phyloP scores from a whole-genome alignment of 2,329 filamentous ascomycete genomes.

The Aspergillus novoparasiticus region DNA sequence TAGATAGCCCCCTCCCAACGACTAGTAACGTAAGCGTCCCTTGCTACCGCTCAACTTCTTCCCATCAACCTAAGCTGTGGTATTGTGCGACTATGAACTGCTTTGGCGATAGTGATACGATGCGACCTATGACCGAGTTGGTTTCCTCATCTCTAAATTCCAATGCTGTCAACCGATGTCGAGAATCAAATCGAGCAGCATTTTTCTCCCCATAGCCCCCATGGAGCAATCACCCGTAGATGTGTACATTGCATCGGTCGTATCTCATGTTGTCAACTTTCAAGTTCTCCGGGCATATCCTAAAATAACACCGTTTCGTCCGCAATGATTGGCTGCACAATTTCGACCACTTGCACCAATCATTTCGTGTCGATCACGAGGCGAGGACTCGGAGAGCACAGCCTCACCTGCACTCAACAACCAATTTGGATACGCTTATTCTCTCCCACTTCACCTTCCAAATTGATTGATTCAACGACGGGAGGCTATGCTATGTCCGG shows the following conservation, averaged over 20 bases:
- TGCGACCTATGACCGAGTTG: not conserved
- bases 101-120: not conserved
- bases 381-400: not conserved
- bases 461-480: not conserved
- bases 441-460: not conserved
- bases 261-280: not conserved
- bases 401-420: not conserved
- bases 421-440: not conserved
- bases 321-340: not conserved
- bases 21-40: constrained; percentile 60
- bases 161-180: not conserved
- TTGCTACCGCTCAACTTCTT: constrained; percentile 51
- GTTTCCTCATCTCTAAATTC: not conserved
- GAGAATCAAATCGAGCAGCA: not conserved
- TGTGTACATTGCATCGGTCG: not conserved
- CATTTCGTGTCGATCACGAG: not conserved
- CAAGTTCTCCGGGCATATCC: not conserved
- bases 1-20: constrained; percentile 65
- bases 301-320: not conserved
- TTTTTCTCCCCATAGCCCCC: not conserved
- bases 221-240: not conserved
- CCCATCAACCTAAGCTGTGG: not conserved
- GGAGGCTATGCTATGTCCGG: not conserved
- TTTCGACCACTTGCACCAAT: not conserved
- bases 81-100: not conserved